These are phyloP conservation scores for Ophiosphaerella herpotricha DNA, from an alignment of 2,329 filamentous ascomycete genomes.

Conservation along the genomic window DNA sequence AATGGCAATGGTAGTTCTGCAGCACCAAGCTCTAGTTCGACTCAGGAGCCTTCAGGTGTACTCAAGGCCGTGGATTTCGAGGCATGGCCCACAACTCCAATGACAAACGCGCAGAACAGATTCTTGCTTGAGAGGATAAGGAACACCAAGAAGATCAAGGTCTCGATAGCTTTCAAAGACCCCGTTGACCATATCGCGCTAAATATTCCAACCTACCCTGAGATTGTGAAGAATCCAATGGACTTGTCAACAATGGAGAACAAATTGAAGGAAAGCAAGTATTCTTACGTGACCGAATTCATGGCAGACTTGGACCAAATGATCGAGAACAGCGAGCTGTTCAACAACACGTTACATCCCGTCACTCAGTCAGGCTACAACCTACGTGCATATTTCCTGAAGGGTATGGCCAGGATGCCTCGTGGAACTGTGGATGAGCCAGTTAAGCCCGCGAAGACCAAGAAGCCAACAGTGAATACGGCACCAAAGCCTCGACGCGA, in stretches of 20 bases:
- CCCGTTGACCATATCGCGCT: conserved; percentile 80
- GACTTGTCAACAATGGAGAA: conserved; percentile 83
- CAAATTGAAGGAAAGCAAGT: conserved; percentile 73
- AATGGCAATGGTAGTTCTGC: conserved; percentile 26
- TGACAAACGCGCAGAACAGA: conserved; percentile 62
- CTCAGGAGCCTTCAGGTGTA: conserved; percentile 36
- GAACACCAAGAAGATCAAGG: conserved; percentile 84
- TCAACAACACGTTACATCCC: conserved; percentile 80
- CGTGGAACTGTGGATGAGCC: conserved; percentile 58
- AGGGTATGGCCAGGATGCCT: conserved; percentile 64
- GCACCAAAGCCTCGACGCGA: conserved; percentile 53
- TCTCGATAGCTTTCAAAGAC: conserved; percentile 73
- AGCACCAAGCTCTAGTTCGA: conserved; percentile 29
- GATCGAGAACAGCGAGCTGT: conserved; percentile 75
- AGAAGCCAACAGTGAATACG: conserved; percentile 39
- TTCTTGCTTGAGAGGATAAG: conserved; percentile 70
- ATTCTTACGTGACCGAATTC: conserved; percentile 72
- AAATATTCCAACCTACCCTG: conserved; percentile 73
- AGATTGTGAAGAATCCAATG: conserved; percentile 76
- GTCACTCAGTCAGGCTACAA: conserved; percentile 71
- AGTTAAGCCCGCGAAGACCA: conserved; percentile 61
- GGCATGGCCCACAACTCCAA: conserved; percentile 37
- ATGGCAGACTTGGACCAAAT: conserved; percentile 76
- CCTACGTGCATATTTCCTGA: conserved; percentile 63
- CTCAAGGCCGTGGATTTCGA: conserved; percentile 42